Conservation (phyloP, 2,329 filamentous ascomycete genomes). For the Ceratocystis ficicola region DNA sequence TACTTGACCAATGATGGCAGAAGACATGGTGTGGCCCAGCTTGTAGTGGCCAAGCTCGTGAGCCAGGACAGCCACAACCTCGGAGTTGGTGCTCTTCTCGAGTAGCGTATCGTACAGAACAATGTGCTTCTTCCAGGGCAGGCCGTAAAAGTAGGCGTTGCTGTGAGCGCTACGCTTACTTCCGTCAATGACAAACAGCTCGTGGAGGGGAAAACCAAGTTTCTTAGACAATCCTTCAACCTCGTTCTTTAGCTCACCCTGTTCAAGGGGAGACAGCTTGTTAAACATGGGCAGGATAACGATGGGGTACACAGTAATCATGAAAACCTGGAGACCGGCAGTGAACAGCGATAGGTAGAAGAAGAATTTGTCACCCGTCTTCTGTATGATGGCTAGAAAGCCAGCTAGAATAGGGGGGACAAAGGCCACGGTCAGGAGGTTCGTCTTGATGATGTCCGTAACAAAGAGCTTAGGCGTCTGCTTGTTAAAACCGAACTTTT, state of each 20-base stretch:
- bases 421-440: slow-evolving; percentile 66
- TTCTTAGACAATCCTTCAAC: slow-evolving; percentile 74
- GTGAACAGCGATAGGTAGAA: slow-evolving; percentile 96
- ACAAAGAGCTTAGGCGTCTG: slow-evolving; percentile 82
- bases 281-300: slow-evolving; percentile 94
- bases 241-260: slow-evolving; percentile 73
- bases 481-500: slow-evolving; percentile 98
- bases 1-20: slow-evolving; percentile 38
- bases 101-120: slow-evolving; percentile 97
- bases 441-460: slow-evolving; percentile 82
- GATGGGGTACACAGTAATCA: slow-evolving; percentile 92
- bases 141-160: slow-evolving; percentile 90
- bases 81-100: slow-evolving; percentile 82
- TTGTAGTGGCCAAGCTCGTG: slow-evolving; percentile 98
- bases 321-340: slow-evolving; percentile 78
- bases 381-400: slow-evolving; percentile 87
- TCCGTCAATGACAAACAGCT: slow-evolving; percentile 89
- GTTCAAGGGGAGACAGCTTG: slow-evolving; percentile 84
- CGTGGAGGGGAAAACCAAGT: slow-evolving; percentile 81
- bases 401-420: slow-evolving; percentile 80
- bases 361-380: slow-evolving; percentile 89
- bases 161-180: slow-evolving; percentile 78
- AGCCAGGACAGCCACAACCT: slow-evolving; percentile 87
- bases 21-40: slow-evolving; percentile 66
- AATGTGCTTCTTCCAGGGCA: slow-evolving; percentile 99